Evolutionary conservation across 2,329 filamentous ascomycete genomes (phyloP).

Genomic region (Davidsoniella virescens): DNA sequence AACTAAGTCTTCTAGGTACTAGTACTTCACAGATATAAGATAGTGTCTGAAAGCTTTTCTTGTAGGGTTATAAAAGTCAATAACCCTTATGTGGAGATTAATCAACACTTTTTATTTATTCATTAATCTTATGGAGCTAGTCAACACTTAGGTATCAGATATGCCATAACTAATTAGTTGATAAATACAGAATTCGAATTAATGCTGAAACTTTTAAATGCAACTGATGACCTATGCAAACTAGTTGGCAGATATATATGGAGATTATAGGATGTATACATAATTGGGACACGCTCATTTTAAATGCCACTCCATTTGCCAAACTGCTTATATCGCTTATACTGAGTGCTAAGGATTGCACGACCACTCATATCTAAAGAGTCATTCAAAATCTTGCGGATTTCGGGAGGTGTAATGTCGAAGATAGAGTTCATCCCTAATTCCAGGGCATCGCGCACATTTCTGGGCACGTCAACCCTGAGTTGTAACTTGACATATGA

Average conservation of each 20-base stretch:
- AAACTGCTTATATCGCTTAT: constrained; percentile 43
- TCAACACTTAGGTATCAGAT: not conserved
- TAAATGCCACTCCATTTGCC: constrained; percentile 47
- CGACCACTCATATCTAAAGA: constrained; percentile 42
- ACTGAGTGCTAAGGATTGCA: constrained; percentile 42
- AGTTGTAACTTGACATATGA: constrained; percentile 45
- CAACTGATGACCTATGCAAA: no score
- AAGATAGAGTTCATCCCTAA: constrained; percentile 42
- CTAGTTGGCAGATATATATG: not conserved
- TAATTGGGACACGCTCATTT: constrained; percentile 12
- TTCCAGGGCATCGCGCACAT: constrained; percentile 38
- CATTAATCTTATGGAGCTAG: no score
- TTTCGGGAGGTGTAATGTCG: constrained; percentile 38
- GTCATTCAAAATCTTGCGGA: constrained; percentile 41
- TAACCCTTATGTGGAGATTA: no score
- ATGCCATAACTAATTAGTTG: not conserved
- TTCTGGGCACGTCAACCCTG: constrained; percentile 33
- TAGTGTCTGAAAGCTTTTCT: no score
- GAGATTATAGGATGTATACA: not conserved
- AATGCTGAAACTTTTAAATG: no score
- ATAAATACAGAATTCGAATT: no score
- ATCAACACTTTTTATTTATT: no score
- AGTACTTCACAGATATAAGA: no score
- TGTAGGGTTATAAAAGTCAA: no score
- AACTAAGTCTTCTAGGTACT: no score